Evolutionary conservation across 305 asterid species (phyloP), one percentile per base, ranked within the genome.

Genomic region (Solanum hybrid): DNA sequence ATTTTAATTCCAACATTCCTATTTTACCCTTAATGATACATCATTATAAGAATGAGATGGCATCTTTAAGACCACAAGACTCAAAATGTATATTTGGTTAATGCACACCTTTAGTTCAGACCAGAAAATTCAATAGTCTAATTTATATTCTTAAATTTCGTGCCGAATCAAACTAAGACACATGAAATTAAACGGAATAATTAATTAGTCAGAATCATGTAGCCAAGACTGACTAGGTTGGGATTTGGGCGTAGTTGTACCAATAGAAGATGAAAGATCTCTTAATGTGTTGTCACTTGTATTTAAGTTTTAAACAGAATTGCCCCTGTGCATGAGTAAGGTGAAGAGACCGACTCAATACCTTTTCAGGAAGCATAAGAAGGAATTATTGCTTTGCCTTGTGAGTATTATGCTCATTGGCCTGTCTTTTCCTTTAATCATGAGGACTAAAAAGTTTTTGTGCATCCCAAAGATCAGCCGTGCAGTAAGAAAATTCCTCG

Each of bases 381-480:
- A 51, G 88, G 75, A 84, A 45, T 51, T 45, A 84, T 82, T 84
- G 88, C 75, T 51, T 84, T 51, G 75, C 88, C 88, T 84, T 84
- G 88, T 10, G 88, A 84, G 11, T 84, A 5, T 10, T 51, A 17
- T 84, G 26, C 31, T 84, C 26, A 84, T 29, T 84, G 41, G 29
- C 41, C 22, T 29, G 31, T 10, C 88, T 84, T 45, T 83, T 31
- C 88, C 76, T 84, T 84, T 84, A 84, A 29, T 84, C 88, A 84
- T 10, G 76, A 84, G 29, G n/a, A 84, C 41, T 31, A 51, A 51
- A 29, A 84, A 5, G 10, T 20, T 84, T 51, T 29, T 31, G 39
- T 84, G 41, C 36, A 41, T 82, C 87, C 87, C 26, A 17, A 27
- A 17, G 41, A 51, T 84, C 61, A 26, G 27, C 31, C n/a, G 22